Evolutionary conservation across 1,284 basidiomycete species (phyloP).

Genomic region (Pyrrhoderma noxium): DNA sequence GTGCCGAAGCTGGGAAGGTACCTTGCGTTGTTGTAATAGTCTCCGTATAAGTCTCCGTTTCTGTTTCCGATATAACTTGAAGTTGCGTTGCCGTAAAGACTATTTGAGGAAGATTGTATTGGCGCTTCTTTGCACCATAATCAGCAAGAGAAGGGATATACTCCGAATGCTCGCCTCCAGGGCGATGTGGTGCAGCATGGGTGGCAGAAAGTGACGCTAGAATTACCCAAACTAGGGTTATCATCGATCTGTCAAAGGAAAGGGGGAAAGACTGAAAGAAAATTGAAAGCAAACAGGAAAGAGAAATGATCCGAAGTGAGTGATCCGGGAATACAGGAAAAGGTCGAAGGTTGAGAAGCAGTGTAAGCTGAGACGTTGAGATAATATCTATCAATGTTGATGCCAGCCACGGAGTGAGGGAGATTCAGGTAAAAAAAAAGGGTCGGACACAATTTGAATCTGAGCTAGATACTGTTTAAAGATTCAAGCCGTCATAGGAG

Average conservation of each 20-base stretch:
- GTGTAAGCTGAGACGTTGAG: not conserved
- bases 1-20: not conserved
- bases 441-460: too few species aligned
- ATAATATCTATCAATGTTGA: too few species aligned
- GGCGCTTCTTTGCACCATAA: slow-evolving; percentile 3
- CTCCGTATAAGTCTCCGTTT: slow-evolving; percentile 11
- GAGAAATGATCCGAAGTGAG: too few species aligned
- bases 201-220: slow-evolving; percentile 1
- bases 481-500: too few species aligned
- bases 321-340: not conserved
- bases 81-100: slow-evolving; percentile 13
- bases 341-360: not conserved
- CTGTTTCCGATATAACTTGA: slow-evolving; percentile 10
- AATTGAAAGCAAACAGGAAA: not conserved
- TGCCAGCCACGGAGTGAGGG: not conserved
- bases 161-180: not conserved
- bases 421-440: not conserved
- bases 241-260: not conserved
- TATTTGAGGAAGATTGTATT: not conserved
- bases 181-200: slow-evolving; percentile 2
- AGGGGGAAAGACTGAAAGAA: not conserved
- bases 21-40: slow-evolving; percentile 5
- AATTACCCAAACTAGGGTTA: not conserved
- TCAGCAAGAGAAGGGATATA: too few species aligned
- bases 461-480: too few species aligned